Percentiles rank a stretch among this genome's conserved stretches.
Evolutionary conservation across 805 yeast genomes (phyloP).

Genomic region (Ogataea minuta): DNA sequence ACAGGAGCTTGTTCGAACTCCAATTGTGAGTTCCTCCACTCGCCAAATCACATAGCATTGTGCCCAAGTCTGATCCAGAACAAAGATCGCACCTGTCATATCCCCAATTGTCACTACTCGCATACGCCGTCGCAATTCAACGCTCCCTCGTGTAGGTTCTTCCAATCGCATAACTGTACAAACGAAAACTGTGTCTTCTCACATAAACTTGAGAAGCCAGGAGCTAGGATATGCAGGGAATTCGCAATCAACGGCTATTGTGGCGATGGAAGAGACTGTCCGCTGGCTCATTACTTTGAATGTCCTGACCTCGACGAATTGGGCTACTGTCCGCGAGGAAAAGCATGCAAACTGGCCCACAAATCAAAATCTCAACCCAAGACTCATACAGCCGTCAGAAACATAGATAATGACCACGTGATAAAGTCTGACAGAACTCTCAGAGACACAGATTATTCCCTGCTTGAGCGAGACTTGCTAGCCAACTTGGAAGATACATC

Average conservation of each 20-base stretch:
- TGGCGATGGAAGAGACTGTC: slow-evolving; percentile 55
- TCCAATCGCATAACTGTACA: slow-evolving; percentile 45
- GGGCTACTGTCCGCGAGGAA: slow-evolving; percentile 56
- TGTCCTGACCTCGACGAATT: slow-evolving; percentile 72
- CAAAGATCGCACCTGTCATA: slow-evolving; percentile 44
- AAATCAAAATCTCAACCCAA: slow-evolving; percentile 18
- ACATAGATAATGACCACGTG: slow-evolving; percentile 32
- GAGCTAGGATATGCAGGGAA: slow-evolving; percentile 51
- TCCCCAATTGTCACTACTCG: slow-evolving; percentile 49
- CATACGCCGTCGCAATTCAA: slow-evolving; percentile 61
- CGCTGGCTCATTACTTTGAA: slow-evolving; percentile 52
- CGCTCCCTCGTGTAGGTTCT: slow-evolving; percentile 57
- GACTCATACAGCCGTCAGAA: slow-evolving; percentile 19
- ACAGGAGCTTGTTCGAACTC: slow-evolving; percentile 50
- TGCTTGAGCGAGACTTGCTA: slow-evolving; percentile 15
- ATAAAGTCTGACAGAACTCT: slow-evolving; percentile 20
- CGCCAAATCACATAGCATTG: slow-evolving; percentile 46
- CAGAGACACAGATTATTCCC: slow-evolving; percentile 20
- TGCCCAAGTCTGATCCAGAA: slow-evolving; percentile 47
- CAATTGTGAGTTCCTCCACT: slow-evolving; percentile 55
- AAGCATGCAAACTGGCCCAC: slow-evolving; percentile 54
- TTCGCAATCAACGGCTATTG: slow-evolving; percentile 74
- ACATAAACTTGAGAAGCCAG: slow-evolving; percentile 43
- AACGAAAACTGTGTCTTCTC: slow-evolving; percentile 50
- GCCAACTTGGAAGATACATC: slow-evolving; percentile 16